phyloP scores from a whole-genome alignment of 2,329 filamentous ascomycete species.

The Aspergillus novofumigatus region DNA sequence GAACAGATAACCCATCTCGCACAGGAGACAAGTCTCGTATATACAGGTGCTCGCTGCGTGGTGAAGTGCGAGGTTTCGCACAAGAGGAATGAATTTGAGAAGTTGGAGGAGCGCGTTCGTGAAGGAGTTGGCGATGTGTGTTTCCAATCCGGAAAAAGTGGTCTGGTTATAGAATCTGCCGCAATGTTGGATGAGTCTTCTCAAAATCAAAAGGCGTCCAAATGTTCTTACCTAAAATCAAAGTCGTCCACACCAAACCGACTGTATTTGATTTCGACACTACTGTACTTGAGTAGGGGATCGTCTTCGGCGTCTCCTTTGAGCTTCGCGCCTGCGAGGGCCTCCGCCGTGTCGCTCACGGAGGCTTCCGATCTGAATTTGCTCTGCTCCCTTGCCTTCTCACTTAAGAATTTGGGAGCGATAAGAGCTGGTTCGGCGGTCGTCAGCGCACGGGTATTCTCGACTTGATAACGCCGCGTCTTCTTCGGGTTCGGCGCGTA shows the following conservation, averaged over 20 bases:
- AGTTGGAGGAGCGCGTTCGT: slow-evolving; percentile 89
- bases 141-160: slow-evolving; percentile 84
- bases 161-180: slow-evolving; percentile 90
- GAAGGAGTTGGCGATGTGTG: slow-evolving; percentile 94
- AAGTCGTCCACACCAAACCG: slow-evolving; percentile 99
- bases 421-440: slow-evolving; percentile 59
- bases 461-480: slow-evolving; percentile 73
- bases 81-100: slow-evolving; percentile 80
- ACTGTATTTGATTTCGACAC: slow-evolving; percentile 97
- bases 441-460: slow-evolving; percentile 65
- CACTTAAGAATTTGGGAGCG: slow-evolving; percentile 89
- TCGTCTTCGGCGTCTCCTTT: slow-evolving; percentile 72
- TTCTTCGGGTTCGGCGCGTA: slow-evolving; percentile 74
- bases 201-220: not conserved
- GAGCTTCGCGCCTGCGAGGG: slow-evolving; percentile 64
- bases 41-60: slow-evolving; percentile 84
- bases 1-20: slow-evolving; percentile 90
- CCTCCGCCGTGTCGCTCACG: slow-evolving; percentile 57
- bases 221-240: slow-evolving; percentile 82
- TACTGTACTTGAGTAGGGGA: slow-evolving; percentile 82
- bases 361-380: slow-evolving; percentile 36
- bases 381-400: slow-evolving; percentile 70
- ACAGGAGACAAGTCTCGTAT: slow-evolving; percentile 78
- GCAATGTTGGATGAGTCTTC: slow-evolving; percentile 1
- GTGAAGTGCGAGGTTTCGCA: slow-evolving; percentile 82